phyloP scores from a whole-genome alignment of 2,329 filamentous ascomycete genomes.

The Claviceps humidiphila region DNA sequence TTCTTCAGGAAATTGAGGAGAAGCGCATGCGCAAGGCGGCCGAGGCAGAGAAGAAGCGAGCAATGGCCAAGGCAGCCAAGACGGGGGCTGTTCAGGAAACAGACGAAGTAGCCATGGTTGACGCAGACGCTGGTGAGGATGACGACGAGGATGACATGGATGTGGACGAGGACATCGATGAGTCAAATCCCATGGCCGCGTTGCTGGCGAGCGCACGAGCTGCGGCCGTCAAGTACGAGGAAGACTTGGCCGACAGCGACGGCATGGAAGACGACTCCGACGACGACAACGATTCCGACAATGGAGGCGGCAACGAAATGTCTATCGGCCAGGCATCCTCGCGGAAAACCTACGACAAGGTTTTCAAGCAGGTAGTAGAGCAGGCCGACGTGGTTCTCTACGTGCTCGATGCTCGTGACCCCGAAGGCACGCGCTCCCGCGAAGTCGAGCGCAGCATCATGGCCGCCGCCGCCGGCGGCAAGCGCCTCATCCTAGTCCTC shows the following conservation, averaged over 20 bases:
- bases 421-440: constrained; percentile 77
- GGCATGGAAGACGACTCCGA: constrained; percentile 36
- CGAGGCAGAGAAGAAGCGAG: constrained; percentile 55
- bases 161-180: constrained; percentile 48
- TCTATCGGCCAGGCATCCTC: constrained; percentile 47
- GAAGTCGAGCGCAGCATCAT: constrained; percentile 86
- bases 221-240: constrained; percentile 63
- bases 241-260: constrained; percentile 46
- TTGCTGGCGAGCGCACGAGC: constrained; percentile 71
- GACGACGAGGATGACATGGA: constrained; percentile 38
- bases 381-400: constrained; percentile 85
- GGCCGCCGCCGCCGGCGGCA: constrained; percentile 71
- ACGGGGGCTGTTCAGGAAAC: constrained; percentile 35
- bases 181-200: constrained; percentile 83
- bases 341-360: constrained; percentile 82
- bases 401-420: constrained; percentile 83
- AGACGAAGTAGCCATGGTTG: constrained; percentile 31
- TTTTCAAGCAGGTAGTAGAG: constrained; percentile 87
- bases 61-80: constrained; percentile 56
- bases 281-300: constrained; percentile 29
- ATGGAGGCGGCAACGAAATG: constrained; percentile 42
- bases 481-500: constrained; percentile 78
- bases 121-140: constrained; percentile 35
- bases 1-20: constrained; percentile 90
- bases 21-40: constrained; percentile 68